These are phyloP conservation scores for Simmondsia chinensis DNA, from an alignment of 148 eudicot genomes.

Conservation along the genomic window DNA sequence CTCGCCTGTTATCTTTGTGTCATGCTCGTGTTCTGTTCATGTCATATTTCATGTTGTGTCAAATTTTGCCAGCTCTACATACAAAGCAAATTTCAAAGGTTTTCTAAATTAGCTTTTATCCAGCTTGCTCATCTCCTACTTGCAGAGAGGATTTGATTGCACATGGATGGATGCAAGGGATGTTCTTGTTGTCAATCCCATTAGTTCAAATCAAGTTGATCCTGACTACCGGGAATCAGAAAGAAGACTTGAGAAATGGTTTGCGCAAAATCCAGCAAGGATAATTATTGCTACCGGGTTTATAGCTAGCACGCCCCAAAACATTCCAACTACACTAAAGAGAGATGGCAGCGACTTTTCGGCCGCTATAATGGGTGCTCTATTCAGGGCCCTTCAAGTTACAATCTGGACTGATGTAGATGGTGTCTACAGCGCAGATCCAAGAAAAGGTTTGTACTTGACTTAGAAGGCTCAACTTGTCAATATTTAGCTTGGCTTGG, in stretches of 20 bases:
- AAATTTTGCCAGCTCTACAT: no score
- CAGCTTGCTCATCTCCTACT: background rate
- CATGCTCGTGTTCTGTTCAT: no score
- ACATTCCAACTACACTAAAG: constrained; percentile 92
- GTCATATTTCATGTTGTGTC: no score
- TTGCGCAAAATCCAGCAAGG: constrained; percentile 50
- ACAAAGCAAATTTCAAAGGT: no score
- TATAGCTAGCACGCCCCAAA: constrained; percentile 85
- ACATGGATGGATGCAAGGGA: constrained; percentile 97
- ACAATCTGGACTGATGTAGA: constrained; percentile 99
- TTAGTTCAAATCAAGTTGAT: constrained; percentile 83
- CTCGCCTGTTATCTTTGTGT: constrained; percentile 1
- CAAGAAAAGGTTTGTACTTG: constrained; percentile 76
- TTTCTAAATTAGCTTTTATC: constrained; percentile 1
- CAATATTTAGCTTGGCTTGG: no score
- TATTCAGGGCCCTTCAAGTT: constrained; percentile 78
- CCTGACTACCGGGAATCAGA: constrained; percentile 80
- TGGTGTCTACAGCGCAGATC: constrained; percentile 98
- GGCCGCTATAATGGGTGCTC: constrained; percentile 98
- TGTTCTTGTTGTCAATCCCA: constrained; percentile 82
- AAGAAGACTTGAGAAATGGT: constrained; percentile 82
- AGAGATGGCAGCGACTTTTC: constrained; percentile 99
- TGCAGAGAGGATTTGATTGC: constrained; percentile 69
- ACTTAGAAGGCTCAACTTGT: no score
- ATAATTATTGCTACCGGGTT: constrained; percentile 94